phyloP scores from a whole-genome alignment of 768 basidiomycete species.

The Wakefieldia striispora region DNA sequence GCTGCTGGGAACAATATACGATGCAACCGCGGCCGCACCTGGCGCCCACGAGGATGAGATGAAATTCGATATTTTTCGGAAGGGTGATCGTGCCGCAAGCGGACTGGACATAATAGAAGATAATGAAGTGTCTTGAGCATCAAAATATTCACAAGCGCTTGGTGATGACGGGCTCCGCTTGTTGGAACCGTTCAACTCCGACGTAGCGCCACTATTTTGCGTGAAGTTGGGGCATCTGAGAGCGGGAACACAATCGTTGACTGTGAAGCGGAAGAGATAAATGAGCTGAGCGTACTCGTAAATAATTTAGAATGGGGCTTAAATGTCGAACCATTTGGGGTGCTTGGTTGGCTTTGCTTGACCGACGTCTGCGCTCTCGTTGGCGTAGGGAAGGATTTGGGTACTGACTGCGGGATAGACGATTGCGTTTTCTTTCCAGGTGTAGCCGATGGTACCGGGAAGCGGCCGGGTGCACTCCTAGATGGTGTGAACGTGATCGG shows the following conservation, averaged over 20 bases:
- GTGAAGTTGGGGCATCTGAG: constrained; percentile 40
- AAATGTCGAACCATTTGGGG: constrained; percentile 61
- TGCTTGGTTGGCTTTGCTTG: constrained; percentile 23
- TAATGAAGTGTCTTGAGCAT: constrained; percentile 33
- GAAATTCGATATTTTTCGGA: constrained; percentile 59
- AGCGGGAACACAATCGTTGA: constrained; percentile 25
- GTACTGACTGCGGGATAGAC: constrained; percentile 61
- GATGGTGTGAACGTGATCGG: constrained; percentile 35
- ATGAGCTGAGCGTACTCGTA: constrained; percentile 63
- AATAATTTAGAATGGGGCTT: constrained; percentile 46
- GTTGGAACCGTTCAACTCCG: constrained; percentile 32
- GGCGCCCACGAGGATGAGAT: constrained; percentile 55
- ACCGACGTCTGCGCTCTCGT: constrained; percentile 40
- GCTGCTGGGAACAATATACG: constrained; percentile 21
- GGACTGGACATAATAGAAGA: constrained; percentile 52
- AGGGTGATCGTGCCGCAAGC: constrained; percentile 53
- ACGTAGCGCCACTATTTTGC: constrained; percentile 23
- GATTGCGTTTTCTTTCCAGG: constrained; percentile 56
- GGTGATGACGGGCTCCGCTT: constrained; percentile 10
- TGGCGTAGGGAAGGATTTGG: constrained; percentile 25
- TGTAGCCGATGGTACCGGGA: constrained; percentile 29
- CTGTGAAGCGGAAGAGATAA: constrained; percentile 36
- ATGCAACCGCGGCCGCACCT: constrained; percentile 33
- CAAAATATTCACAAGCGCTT: constrained; percentile 25
- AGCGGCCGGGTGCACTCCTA: constrained; percentile 29